A percentile compares a stretch with the other conserved stretches of the same genome.
These are phyloP conservation scores for Calonectria pauciramosa DNA, from an alignment of 2,329 filamentous ascomycete species.

Conservation along the genomic window DNA sequence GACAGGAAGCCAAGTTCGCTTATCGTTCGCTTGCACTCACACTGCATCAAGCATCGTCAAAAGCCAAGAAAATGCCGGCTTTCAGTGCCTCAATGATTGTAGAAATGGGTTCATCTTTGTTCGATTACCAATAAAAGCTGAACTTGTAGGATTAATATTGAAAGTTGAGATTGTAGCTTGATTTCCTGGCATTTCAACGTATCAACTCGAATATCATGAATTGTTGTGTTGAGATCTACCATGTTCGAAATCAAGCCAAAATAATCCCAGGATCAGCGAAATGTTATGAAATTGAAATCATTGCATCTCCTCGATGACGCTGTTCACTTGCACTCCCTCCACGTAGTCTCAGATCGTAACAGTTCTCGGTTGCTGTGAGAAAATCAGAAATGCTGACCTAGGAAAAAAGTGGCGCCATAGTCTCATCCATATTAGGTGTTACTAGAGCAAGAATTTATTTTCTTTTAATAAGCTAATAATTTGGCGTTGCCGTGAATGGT, in stretches of 20 bases:
- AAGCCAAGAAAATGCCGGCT: background rate
- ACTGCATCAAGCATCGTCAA: background rate
- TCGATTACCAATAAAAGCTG: background rate
- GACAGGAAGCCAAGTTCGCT: background rate
- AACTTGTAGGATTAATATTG: too few species aligned
- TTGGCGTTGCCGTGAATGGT: background rate
- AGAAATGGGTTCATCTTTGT: background rate
- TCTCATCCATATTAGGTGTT: background rate
- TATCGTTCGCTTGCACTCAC: background rate
- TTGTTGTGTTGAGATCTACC: background rate
- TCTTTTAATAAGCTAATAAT: background rate
- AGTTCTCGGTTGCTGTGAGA: background rate
- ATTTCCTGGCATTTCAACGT: background rate
- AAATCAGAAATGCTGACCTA: background rate
- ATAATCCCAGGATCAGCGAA: background rate
- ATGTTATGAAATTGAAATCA: background rate
- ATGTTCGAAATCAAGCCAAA: background rate
- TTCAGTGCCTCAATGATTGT: background rate
- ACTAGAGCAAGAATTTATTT: background rate
- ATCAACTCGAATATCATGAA: background rate
- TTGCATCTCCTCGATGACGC: background rate
- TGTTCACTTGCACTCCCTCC: background rate
- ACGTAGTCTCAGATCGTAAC: background rate
- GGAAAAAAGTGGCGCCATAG: background rate
- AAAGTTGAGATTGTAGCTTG: background rate